These are phyloP conservation scores for Cubamyces sp. DNA, from an alignment of 768 basidiomycete genomes.

Conservation along the genomic window DNA sequence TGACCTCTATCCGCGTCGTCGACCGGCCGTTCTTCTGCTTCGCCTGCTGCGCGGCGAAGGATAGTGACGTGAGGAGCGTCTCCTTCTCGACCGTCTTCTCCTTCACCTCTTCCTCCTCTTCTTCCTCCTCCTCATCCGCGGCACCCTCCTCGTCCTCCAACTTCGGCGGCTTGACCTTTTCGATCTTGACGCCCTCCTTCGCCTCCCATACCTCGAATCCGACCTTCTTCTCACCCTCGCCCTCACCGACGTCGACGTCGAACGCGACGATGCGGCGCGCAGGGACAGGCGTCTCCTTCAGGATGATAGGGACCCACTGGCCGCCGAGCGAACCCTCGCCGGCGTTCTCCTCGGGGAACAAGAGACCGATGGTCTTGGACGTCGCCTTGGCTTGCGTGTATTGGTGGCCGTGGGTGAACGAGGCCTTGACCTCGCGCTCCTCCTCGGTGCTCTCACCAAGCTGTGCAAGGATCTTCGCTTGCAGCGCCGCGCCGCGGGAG, in stretches of 20 bases:
- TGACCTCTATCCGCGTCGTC: conserved; percentile 55
- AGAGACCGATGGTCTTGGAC: conserved; percentile 62
- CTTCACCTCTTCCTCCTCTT: conserved; percentile 65
- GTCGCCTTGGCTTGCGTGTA: conserved; percentile 56
- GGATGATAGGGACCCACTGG: conserved; percentile 65
- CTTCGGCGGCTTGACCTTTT: conserved; percentile 55
- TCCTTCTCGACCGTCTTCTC: conserved; percentile 63
- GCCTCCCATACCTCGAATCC: conserved; percentile 82
- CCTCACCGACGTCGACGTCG: conserved; percentile 54
- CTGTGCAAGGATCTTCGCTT: conserved; percentile 63
- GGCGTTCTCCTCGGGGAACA: conserved; percentile 59
- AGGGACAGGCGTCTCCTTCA: conserved; percentile 74
- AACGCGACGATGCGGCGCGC: conserved; percentile 62
- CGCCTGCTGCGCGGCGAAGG: conserved; percentile 41
- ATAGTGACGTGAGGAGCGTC: conserved; percentile 44
- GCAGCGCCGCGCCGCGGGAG: conserved; percentile 75
- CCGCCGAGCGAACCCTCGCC: conserved; percentile 54
- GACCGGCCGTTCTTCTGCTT: conserved; percentile 50
- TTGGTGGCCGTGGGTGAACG: conserved; percentile 50
- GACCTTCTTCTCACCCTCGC: conserved; percentile 46
- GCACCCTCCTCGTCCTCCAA: conserved; percentile 50
- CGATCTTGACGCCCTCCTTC: conserved; percentile 65
- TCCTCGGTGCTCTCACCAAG: conserved; percentile 46
- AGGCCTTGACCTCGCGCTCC: conserved; percentile 52
- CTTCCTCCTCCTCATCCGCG: conserved; percentile 59